These are phyloP conservation scores for Barnettozyma sp. DNA, from an alignment of 805 yeast genomes.

Conservation along the genomic window DNA sequence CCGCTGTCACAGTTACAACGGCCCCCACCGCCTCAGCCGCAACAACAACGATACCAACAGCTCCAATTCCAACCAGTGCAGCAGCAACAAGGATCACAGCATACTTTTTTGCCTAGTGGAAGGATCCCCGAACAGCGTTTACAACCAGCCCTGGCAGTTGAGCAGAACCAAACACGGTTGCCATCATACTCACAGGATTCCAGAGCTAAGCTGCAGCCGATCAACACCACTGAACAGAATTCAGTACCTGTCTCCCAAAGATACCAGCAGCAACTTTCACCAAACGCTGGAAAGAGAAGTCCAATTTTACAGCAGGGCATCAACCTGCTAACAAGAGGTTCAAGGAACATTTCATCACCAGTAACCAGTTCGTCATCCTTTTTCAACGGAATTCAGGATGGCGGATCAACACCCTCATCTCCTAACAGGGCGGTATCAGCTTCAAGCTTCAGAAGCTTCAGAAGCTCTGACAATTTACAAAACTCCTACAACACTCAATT, in stretches of 20 bases:
- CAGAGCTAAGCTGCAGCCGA: conserved; percentile 14
- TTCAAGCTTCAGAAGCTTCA: conserved; percentile 27
- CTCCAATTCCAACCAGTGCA: conserved; percentile 2
- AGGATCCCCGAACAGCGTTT: conserved; percentile 3
- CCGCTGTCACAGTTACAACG: conserved; percentile 13
- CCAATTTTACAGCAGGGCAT: conserved; percentile 35
- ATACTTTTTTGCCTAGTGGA: conserved; percentile 1
- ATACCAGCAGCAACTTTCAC: conserved; percentile 18
- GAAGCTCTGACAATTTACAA: conserved; percentile 23
- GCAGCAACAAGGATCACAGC: conserved; percentile 3
- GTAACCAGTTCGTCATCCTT: conserved; percentile 5
- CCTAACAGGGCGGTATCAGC: conserved; percentile 30
- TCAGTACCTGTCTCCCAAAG: conserved; percentile 16
- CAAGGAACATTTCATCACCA: conserved; percentile 23
- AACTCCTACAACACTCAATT: conserved; percentile 6
- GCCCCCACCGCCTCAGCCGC: conserved; percentile 16
- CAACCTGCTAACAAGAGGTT: conserved; percentile 27
- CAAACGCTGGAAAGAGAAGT: conserved; percentile 21
- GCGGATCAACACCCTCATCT: conserved; percentile 13
- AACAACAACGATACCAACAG: conserved; percentile 15
- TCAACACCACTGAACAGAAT: conserved; percentile 14
- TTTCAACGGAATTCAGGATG: conserved; percentile 1
- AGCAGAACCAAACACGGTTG: background rate
- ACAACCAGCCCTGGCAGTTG: conserved; percentile 8
- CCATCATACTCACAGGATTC: background rate